phyloP scores from a whole-genome alignment of 805 yeast genomes.

The Candida argentea region DNA sequence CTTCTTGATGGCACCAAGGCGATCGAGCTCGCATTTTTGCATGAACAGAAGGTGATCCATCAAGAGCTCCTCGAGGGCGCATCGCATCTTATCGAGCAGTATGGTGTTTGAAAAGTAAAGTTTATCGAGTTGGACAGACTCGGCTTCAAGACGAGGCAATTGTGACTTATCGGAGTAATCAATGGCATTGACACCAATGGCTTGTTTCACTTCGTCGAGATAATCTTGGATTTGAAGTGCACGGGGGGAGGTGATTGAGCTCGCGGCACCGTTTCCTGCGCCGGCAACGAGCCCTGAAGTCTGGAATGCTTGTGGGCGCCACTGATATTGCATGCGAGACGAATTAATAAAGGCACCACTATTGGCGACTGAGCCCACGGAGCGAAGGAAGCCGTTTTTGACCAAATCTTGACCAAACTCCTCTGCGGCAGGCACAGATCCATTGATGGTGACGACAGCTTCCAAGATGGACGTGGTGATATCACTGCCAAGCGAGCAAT shows the following conservation, averaged over 20 bases:
- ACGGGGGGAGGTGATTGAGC: conserved; percentile 1
- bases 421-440: conserved; percentile 53
- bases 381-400: conserved; percentile 47
- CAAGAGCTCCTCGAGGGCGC: conserved; percentile 63
- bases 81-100: conserved; percentile 54
- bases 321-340: conserved; percentile 66
- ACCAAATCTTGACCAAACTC: conserved; percentile 64
- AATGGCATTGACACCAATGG: conserved; percentile 31
- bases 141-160: conserved; percentile 41
- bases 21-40: conserved; percentile 76
- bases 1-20: conserved; percentile 66
- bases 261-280: conserved; percentile 1
- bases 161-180: conserved; percentile 42
- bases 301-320: conserved; percentile 63
- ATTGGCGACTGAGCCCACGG: conserved; percentile 48
- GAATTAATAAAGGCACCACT: conserved; percentile 59
- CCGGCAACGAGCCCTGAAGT: conserved; percentile 18
- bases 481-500: conserved; percentile 50
- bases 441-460: conserved; percentile 30
- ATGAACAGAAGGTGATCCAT: conserved; percentile 65
- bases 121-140: conserved; percentile 48
- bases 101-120: conserved; percentile 37
- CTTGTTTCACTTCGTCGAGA: conserved; percentile 35
- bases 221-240: conserved; percentile 11
- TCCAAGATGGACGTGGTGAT: conserved; percentile 52